Conservation (phyloP, 805 yeast genomes). For the Saturnispora dispora region DNA sequence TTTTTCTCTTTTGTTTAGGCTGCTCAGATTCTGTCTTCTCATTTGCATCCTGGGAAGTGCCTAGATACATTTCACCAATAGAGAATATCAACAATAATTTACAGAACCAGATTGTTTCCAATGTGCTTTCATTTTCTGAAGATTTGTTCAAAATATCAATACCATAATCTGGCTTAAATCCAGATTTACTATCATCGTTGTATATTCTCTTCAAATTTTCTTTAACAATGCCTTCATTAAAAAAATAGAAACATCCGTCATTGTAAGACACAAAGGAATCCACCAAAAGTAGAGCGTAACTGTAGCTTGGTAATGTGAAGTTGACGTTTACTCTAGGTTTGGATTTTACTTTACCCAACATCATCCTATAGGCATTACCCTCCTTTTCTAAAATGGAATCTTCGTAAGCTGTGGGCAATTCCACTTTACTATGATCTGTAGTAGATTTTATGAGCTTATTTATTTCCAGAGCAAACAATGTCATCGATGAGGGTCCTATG, state of each 20-base stretch:
- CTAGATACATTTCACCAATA: slow-evolving; percentile 74
- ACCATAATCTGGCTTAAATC: slow-evolving; percentile 25
- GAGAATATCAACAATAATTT: slow-evolving; percentile 66
- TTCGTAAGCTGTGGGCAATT: slow-evolving; percentile 2
- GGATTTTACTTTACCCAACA: slow-evolving; percentile 57
- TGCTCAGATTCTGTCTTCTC: slow-evolving; percentile 27
- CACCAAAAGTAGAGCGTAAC: slow-evolving; percentile 64
- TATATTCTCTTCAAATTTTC: slow-evolving; percentile 56
- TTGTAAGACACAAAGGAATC: slow-evolving; percentile 72
- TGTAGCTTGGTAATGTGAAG: slow-evolving; percentile 65
- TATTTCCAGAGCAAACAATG: slow-evolving; percentile 68
- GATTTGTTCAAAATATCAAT: slow-evolving; percentile 19
- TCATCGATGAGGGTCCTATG: slow-evolving; percentile 79
- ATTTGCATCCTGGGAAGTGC: slow-evolving; percentile 59
- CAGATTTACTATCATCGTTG: slow-evolving; percentile 33
- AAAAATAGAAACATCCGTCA: slow-evolving; percentile 78
- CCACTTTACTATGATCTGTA: not conserved
- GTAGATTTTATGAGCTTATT: slow-evolving; percentile 35
- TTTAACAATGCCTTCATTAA: slow-evolving; percentile 73
- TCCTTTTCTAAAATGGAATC: slow-evolving; percentile 63
- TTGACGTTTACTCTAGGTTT: slow-evolving; percentile 62
- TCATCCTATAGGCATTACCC: slow-evolving; percentile 67
- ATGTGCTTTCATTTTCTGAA: slow-evolving; percentile 41
- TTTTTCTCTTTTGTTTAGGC: slow-evolving; percentile 21
- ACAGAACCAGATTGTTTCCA: slow-evolving; percentile 77